phyloP scores from a whole-genome alignment of 495 filamentous ascomycete genomes.

The Ascobolus immersus region DNA sequence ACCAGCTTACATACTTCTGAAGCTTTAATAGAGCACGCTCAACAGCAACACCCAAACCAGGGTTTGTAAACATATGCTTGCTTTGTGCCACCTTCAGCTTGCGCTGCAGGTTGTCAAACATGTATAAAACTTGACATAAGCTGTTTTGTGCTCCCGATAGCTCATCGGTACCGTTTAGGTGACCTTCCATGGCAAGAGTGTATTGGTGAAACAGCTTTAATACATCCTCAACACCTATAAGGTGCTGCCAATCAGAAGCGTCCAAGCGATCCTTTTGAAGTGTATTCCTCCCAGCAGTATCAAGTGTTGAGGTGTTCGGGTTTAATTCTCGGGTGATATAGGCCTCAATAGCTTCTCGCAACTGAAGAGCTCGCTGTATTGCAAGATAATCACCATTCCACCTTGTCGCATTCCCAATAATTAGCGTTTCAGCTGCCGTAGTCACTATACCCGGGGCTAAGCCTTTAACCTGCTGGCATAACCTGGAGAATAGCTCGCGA shows the following conservation, averaged over 20 bases:
- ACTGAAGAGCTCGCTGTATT: conserved; percentile 1
- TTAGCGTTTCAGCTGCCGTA: not conserved
- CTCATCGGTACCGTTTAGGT: not conserved
- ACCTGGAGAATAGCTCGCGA: not conserved
- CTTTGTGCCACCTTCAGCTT: too few relatives aligned
- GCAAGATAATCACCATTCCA: conserved; percentile 5
- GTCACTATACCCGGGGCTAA: too few relatives aligned
- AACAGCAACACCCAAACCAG: too few relatives aligned
- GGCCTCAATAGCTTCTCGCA: conserved; percentile 4
- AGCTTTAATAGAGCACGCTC: too few relatives aligned
- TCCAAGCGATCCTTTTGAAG: conserved; percentile 1
- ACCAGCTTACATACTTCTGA: too few relatives aligned
- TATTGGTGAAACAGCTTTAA: conserved; percentile 1
- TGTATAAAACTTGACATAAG: too few relatives aligned
- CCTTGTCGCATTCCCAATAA: conserved; percentile 2
- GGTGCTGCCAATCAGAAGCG: conserved; percentile 1
- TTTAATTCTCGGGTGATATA: too few relatives aligned
- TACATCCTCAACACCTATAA: conserved; percentile 2
- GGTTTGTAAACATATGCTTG: too few relatives aligned
- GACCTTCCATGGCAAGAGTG: not conserved
- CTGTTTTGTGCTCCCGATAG: not conserved
- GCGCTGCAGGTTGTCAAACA: too few relatives aligned
- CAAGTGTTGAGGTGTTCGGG: too few relatives aligned
- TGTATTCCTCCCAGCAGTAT: not conserved
- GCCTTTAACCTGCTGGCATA: not conserved